These are phyloP conservation scores for Euphorbia pulcherrima DNA, from an alignment of 345 rosid species.

Conservation along the genomic window DNA sequence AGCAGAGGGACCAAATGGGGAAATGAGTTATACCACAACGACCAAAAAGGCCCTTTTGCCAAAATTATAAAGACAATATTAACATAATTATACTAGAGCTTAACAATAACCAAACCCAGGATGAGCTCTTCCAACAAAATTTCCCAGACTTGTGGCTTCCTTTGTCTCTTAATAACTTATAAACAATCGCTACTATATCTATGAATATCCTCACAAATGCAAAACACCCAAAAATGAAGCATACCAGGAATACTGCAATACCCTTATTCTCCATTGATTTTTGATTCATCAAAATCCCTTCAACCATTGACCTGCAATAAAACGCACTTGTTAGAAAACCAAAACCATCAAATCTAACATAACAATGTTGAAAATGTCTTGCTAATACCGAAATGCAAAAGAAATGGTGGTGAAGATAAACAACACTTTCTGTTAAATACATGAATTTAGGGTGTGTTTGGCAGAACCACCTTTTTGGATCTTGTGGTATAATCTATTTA, in stretches of 20 bases:
- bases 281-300: constrained; percentile 45
- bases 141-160: constrained; percentile 39
- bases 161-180: constrained; percentile 23
- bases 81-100: constrained; percentile 45
- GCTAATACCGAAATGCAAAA: not conserved
- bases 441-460: too few species aligned
- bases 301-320: constrained; percentile 51
- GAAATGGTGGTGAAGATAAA: not conserved
- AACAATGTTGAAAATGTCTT: not conserved
- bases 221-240: constrained; percentile 49
- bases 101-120: constrained; percentile 50
- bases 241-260: constrained; percentile 53
- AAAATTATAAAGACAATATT: constrained; percentile 43
- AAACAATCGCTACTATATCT: constrained; percentile 40
- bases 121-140: constrained; percentile 53
- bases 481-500: too few species aligned
- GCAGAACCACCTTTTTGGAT: too few species aligned
- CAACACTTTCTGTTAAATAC: not conserved
- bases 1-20: too few species aligned
- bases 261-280: constrained; percentile 73
- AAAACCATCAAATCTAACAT: not conserved
- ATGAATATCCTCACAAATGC: constrained; percentile 47
- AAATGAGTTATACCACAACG: too few species aligned
- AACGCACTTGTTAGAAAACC: constrained; percentile 10
- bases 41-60: too few species aligned